A percentile compares a stretch with the other conserved stretches of the same genome.
Evolutionary conservation across 306 rosid species (phyloP).

Genomic region (Fragaria iinumae): DNA sequence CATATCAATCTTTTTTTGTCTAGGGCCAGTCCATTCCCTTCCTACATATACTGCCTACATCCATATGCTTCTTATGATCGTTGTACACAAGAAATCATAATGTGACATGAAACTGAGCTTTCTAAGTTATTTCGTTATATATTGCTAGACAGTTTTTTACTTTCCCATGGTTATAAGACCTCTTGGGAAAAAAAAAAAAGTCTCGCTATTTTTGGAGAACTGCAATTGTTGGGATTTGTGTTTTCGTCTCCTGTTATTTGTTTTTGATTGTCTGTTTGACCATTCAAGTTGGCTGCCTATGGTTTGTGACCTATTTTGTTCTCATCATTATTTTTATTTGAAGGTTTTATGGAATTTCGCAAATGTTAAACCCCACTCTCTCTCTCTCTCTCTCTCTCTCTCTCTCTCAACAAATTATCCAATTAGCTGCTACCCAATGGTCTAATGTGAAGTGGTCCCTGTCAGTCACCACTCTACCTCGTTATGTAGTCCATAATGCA

Average conservation of each 20-base stretch:
- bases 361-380: neutral
- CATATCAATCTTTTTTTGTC: neutral
- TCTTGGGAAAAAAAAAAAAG: too few relatives aligned
- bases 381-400: neutral
- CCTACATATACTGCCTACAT: neutral
- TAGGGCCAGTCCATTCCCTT: neutral
- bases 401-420: neutral
- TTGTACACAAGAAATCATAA: neutral
- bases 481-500: neutral
- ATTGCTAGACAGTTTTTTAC: too few relatives aligned
- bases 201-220: neutral
- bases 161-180: neutral
- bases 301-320: neutral
- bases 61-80: neutral
- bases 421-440: neutral
- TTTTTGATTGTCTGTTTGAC: neutral
- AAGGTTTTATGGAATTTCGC: neutral
- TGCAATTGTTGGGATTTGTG: neutral
- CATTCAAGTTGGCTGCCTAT: neutral
- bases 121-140: too few relatives aligned
- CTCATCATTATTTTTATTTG: neutral
- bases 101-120: neutral
- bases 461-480: neutral
- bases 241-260: neutral
- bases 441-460: too few relatives aligned